A percentile compares a stretch with the other conserved stretches of the same genome.
Evolutionary conservation across 805 yeast genomes (phyloP).

Genomic region (Ogataea ganodermae): DNA sequence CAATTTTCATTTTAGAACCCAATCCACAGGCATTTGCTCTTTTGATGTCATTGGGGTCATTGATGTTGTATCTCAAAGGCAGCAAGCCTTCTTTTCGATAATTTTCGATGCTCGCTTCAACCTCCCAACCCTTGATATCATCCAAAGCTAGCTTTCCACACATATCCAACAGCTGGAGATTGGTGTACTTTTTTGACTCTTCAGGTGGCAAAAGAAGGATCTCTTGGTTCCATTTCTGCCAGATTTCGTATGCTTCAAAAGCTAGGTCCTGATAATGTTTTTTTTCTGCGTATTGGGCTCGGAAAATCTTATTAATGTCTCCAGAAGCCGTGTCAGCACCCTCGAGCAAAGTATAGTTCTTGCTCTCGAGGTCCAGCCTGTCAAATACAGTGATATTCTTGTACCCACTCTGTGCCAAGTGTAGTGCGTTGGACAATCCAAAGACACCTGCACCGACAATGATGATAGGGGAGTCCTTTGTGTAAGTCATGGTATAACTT

Average conservation of each 20-base stretch:
- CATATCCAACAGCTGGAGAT: conserved; percentile 29
- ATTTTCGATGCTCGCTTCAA: conserved; percentile 24
- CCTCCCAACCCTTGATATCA: conserved; percentile 31
- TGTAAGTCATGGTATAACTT: conserved; percentile 2
- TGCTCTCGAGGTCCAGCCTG: conserved; percentile 33
- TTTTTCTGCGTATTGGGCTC: conserved; percentile 42
- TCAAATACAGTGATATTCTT: conserved; percentile 41
- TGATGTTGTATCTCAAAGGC: conserved; percentile 34
- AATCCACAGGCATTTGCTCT: conserved; percentile 36
- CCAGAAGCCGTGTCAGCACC: conserved; percentile 45
- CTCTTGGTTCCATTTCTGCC: conserved; percentile 31
- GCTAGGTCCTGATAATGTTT: conserved; percentile 37
- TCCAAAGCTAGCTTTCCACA: conserved; percentile 35
- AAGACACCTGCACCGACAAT: conserved; percentile 59
- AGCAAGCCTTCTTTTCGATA: conserved; percentile 32
- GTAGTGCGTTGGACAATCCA: conserved; percentile 52
- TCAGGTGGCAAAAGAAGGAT: conserved; percentile 25
- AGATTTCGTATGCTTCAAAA: conserved; percentile 28
- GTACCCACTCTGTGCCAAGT: conserved; percentile 41
- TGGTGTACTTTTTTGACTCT: conserved; percentile 28
- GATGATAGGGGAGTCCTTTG: conserved; percentile 32
- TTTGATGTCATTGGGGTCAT: conserved; percentile 30
- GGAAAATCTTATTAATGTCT: conserved; percentile 42
- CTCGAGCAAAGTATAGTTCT: conserved; percentile 34
- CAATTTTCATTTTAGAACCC: conserved; percentile 27